Conservation (phyloP, 768 basidiomycete genomes). For the Kwoniella pini region DNA sequence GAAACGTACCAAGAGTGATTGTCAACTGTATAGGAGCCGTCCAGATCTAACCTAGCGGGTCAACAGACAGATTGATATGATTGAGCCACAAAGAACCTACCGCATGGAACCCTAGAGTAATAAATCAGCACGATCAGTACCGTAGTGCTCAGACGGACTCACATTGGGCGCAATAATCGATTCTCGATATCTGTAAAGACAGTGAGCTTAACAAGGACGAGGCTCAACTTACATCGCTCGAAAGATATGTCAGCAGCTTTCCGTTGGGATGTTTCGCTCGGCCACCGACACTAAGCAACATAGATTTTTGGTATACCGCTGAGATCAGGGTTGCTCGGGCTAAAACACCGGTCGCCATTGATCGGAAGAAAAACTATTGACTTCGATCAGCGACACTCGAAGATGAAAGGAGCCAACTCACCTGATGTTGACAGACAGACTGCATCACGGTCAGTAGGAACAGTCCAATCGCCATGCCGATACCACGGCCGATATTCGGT, state of each 20-base stretch:
- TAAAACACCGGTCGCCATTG: conserved; percentile 49
- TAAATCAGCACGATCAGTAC: neutral
- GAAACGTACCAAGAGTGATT: conserved; percentile 61
- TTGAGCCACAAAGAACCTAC: conserved; percentile 28
- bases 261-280: conserved; percentile 54
- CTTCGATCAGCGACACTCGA: neutral
- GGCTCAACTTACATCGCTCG: conserved; percentile 62
- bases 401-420: neutral
- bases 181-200: conserved; percentile 35
- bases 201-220: neutral
- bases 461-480: conserved; percentile 52
- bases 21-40: conserved; percentile 67
- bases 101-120: conserved; percentile 58
- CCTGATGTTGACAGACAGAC: conserved; percentile 51
- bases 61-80: neutral
- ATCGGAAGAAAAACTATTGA: conserved; percentile 53
- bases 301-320: conserved; percentile 37
- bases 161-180: conserved; percentile 64
- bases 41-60: conserved; percentile 58
- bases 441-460: conserved; percentile 43
- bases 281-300: conserved; percentile 25
- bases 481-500: conserved; percentile 48
- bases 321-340: conserved; percentile 47
- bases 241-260: conserved; percentile 53
- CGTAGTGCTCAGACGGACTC: conserved; percentile 1